Base-by-base conservation (phyloP, 768 basidiomycete genomes). In the Pleurotus tuoliensis region DNA sequence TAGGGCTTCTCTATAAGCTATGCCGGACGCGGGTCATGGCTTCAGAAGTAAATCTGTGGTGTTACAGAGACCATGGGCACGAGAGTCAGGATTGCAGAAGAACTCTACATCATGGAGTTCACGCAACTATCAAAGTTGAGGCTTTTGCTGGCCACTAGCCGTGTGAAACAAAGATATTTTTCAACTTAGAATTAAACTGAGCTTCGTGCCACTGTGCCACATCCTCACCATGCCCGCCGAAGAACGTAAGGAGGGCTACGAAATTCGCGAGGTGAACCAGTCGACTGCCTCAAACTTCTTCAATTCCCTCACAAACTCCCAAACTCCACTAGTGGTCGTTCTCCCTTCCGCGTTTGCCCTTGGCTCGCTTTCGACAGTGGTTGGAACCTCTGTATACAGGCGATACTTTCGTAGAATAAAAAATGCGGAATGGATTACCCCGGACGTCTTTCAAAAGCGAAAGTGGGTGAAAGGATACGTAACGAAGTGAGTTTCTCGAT, bases 391-490 rank as follows among this genome's bases (percentile, higher is more conserved):
- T n/a, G 53, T 80, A 0, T 82, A 83, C 64, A 62, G 63, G 20
- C 76, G 85, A 20, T 83, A 77, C 66, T 79, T 82, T 34, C 76
- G 75, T 50, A 75, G 94, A 13, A 78, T 93, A 30, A 72, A 67
- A 38, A 89, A 81, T 58, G 77, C 78, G 25, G 86, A 88, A 16
- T 90, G 84, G 79, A 73, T 95, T 34, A 87, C 87, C 0, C 85
- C 87, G 0, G 73, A 81, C 50, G 68, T 84, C 41, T 69, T 94
- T 44, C 68, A 70, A 24, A 74, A 77, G 58, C 80, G 76, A 49
- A 76, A 82, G 27, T 90, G 88, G 86, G 72, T 96, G 37, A 86
- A 82, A 58, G 95, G 94, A 3, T 71, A 84, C 4, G 94, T 94
- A 25, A 93, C 92, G 2, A 86, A 80, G 92, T 90, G 63, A 61